Evolutionary conservation across 208 protist genomes (phyloP), one percentile per base, ranked within the genome.

Genomic region (Crithidia acanthocephali): DNA sequence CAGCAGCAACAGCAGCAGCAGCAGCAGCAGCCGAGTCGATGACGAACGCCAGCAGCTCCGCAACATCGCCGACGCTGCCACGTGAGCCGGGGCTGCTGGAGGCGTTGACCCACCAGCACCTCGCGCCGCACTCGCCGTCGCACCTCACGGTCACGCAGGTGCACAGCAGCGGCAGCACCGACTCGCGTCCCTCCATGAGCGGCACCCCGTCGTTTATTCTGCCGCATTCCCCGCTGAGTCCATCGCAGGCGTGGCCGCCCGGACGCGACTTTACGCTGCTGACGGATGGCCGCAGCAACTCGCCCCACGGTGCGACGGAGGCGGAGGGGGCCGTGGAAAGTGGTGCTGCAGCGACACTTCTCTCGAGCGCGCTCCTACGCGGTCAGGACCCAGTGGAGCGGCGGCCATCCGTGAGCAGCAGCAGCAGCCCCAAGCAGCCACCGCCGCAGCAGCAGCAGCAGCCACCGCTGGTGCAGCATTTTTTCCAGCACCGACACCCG

Each of bases 171-270:
- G 27, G 45, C 45, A 55, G 30, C n/a, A 30, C 25, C 1, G 27
- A 42, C 35, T 66, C 60, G 44, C 42, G 60, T 2, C 60, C 18
- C 16, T 58, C 62, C 9, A 23, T 22, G 28, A 58, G 16, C 18
- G 35, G 50, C 11, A 58, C 62, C 20, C 32, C 47, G 6, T 56
- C 45, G 1, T 53, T 66, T 11, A 44, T 45, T 28, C 30, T 33
- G n/a, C 48, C 62, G 33, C 48, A 58, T 35, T 68, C 62, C 13
- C 62, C 62, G 30, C 47, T 68, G 30, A 48, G 50, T 20, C 62
- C 48, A 4, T 30, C 10, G 2, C 45, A 27, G 27, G 62, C 33
- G 23, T 68, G 47, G 62, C 42, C 47, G 33, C 30, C 1, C 11
- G 61, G 23, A 5, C 44, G 27, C 22, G 25, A 23, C 8, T 32